Evolutionary conservation across 495 filamentous ascomycete species (phyloP).

Genomic region (Polyplosphaeria fusca): DNA sequence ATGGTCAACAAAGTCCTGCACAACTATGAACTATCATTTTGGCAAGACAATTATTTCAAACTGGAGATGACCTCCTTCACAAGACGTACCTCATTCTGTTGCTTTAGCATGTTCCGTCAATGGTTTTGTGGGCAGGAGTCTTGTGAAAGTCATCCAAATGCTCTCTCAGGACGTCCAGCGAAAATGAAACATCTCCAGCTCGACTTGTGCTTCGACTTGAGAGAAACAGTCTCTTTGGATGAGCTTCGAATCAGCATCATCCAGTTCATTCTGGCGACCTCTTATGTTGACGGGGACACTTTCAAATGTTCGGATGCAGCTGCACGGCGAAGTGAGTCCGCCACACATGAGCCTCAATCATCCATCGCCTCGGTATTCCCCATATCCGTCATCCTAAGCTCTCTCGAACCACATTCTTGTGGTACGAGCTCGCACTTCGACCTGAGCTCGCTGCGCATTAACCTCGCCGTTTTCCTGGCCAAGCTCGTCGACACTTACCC

Average conservation of each 20-base stretch:
- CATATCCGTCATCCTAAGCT: background rate
- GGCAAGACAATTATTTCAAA: background rate
- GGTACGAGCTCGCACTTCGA: background rate
- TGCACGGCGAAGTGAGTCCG: too few species aligned
- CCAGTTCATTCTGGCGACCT: background rate
- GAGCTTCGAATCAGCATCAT: background rate
- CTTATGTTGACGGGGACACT: too few species aligned
- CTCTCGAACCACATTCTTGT: background rate
- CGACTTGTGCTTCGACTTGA: background rate
- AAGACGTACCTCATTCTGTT: background rate
- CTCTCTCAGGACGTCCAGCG: background rate
- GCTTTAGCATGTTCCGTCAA: background rate
- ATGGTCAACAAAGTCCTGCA: too few species aligned
- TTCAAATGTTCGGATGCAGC: too few species aligned
- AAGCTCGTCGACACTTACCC: background rate
- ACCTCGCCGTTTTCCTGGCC: background rate
- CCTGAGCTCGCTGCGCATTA: too few species aligned
- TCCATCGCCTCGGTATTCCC: too few species aligned
- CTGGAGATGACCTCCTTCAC: background rate
- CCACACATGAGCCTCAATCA: too few species aligned
- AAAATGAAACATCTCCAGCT: background rate
- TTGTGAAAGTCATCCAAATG: background rate
- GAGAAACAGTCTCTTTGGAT: background rate
- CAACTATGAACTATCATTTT: too few species aligned
- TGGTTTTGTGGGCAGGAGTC: background rate